Evolutionary conservation across 2,329 filamentous ascomycete genomes (phyloP).

Genomic region (Thermothelomyces thermophilus): DNA sequence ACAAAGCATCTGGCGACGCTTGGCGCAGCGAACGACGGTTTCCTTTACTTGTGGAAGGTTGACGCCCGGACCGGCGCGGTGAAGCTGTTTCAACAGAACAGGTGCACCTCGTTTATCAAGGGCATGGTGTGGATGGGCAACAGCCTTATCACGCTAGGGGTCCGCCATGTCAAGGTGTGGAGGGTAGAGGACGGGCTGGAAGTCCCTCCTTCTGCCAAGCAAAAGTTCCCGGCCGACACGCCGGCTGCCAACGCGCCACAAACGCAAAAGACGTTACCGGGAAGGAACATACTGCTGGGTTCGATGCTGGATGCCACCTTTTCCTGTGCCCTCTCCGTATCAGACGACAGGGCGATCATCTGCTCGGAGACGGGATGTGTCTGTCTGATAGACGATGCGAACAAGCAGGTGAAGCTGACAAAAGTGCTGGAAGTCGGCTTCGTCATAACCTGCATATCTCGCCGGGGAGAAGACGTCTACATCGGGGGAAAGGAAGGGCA

Average conservation of each 20-base stretch:
- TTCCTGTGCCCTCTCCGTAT: conserved; percentile 66
- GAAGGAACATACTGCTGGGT: conserved; percentile 82
- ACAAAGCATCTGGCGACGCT: conserved; percentile 82
- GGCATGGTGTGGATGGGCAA: conserved; percentile 88
- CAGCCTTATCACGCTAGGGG: conserved; percentile 76
- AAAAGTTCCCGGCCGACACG: conserved; percentile 45
- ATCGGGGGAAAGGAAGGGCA: conserved; percentile 62
- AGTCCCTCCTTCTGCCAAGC: conserved; percentile 54
- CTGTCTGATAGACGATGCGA: conserved; percentile 77
- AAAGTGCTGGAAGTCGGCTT: conserved; percentile 63
- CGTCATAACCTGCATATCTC: conserved; percentile 58
- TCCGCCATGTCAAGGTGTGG: conserved; percentile 92
- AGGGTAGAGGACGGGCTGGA: conserved; percentile 60
- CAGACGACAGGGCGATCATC: conserved; percentile 68
- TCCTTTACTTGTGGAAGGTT: conserved; percentile 84
- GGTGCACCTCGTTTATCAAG: conserved; percentile 80
- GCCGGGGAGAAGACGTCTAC: conserved; percentile 54
- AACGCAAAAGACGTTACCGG: conserved; percentile 64
- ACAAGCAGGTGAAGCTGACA: conserved; percentile 62
- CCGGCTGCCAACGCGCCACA: conserved; percentile 28
- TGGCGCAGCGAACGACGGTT: conserved; percentile 85
- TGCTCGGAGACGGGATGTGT: conserved; percentile 84
- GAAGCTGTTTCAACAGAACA: conserved; percentile 75
- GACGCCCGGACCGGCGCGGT: conserved; percentile 76
- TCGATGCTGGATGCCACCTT: conserved; percentile 78